These are phyloP conservation scores for Stemphylium beticola DNA, from an alignment of 2,329 filamentous ascomycete genomes.

Conservation along the genomic window DNA sequence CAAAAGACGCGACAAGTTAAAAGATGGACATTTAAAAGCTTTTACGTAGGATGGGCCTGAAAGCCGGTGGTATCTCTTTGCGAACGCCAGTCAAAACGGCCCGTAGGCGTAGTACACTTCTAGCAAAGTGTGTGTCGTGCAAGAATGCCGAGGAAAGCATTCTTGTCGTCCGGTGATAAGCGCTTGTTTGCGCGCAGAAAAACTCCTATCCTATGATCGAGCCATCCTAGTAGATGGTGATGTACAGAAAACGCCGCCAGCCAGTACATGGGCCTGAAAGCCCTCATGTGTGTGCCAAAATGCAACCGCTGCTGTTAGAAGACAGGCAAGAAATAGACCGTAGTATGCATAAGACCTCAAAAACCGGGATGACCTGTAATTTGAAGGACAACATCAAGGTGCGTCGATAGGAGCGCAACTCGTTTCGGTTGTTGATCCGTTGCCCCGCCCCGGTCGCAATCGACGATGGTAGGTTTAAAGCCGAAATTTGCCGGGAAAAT, in stretches of 20 bases:
- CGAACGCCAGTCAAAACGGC: conserved; percentile 24
- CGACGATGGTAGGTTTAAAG: not conserved
- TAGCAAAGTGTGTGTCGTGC: conserved; percentile 38
- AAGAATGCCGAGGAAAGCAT: conserved; percentile 23
- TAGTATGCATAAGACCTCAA: conserved; percentile 1
- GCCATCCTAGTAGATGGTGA: conserved; percentile 26
- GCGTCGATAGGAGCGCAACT: not conserved
- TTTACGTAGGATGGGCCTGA: conserved; percentile 28
- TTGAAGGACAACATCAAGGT: not conserved
- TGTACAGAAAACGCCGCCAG: conserved; percentile 37
- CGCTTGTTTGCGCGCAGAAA: conserved; percentile 18
- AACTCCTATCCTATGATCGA: conserved; percentile 29
- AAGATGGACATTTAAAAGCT: conserved; percentile 19
- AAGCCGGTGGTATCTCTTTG: conserved; percentile 37
- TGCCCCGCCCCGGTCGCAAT: not conserved
- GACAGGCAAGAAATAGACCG: conserved; percentile 25
- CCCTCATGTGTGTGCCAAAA: conserved; percentile 38
- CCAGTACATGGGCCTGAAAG: conserved; percentile 31
- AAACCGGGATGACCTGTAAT: not conserved
- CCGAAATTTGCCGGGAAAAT: not conserved
- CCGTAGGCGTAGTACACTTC: conserved; percentile 34
- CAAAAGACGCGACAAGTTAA: conserved; percentile 9
- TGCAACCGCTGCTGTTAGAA: conserved; percentile 42
- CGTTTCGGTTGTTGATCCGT: not conserved
- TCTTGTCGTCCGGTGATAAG: conserved; percentile 19